These are phyloP conservation scores for Aspergillus thermomutatus DNA, from an alignment of 2,329 filamentous ascomycete species.

Conservation along the genomic window DNA sequence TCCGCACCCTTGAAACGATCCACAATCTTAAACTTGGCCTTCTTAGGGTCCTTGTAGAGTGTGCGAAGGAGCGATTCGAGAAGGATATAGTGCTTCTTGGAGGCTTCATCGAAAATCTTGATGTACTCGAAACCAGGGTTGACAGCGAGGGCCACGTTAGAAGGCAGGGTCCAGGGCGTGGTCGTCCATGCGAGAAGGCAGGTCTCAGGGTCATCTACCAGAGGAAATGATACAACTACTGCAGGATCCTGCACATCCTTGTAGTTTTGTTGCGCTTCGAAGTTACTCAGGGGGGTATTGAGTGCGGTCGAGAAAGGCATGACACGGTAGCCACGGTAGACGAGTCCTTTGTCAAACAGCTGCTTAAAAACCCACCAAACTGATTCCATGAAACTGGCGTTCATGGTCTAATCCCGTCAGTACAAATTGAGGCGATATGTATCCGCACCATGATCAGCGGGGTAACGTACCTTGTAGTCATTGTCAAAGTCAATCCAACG, in stretches of 20 bases:
- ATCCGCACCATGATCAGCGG: not conserved
- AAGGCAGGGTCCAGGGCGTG: constrained; percentile 82
- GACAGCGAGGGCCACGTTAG: constrained; percentile 71
- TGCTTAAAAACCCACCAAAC: constrained; percentile 97
- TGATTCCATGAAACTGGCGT: constrained; percentile 91
- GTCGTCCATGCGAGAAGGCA: constrained; percentile 84
- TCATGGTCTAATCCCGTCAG: constrained; percentile 66
- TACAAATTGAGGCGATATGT: not conserved
- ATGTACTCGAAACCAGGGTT: constrained; percentile 83
- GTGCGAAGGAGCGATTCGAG: constrained; percentile 77
- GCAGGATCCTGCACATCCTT: constrained; percentile 90
- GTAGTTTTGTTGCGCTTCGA: constrained; percentile 93
- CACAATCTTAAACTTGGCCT: constrained; percentile 84
- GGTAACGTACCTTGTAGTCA: constrained; percentile 72
- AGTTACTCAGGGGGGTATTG: constrained; percentile 86
- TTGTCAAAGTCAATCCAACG: constrained; percentile 98
- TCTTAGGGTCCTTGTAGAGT: constrained; percentile 92
- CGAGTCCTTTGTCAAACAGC: constrained; percentile 81
- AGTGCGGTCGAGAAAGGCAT: constrained; percentile 94
- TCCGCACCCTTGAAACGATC: constrained; percentile 77
- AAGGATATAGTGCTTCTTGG: constrained; percentile 79
- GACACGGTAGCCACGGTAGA: constrained; percentile 86
- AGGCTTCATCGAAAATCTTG: constrained; percentile 78
- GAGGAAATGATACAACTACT: constrained; percentile 81
- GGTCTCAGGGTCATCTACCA: constrained; percentile 72